Evolutionary conservation across 2,329 filamentous ascomycete species (phyloP).

Genomic region (Fusarium sp.): DNA sequence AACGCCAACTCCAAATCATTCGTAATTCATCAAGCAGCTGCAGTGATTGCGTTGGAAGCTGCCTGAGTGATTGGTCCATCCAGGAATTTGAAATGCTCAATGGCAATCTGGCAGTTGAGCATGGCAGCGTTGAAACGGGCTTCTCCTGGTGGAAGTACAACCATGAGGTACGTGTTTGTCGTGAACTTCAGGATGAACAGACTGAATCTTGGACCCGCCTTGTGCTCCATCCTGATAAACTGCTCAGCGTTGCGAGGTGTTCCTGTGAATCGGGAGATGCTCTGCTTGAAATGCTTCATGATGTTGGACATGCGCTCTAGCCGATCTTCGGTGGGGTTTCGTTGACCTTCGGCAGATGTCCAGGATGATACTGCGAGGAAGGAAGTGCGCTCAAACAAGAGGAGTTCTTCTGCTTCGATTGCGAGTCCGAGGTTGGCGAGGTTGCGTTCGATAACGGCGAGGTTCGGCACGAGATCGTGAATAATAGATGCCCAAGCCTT

Average conservation of each 20-base stretch:
- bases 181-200: slow-evolving; percentile 96
- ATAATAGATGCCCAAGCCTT: slow-evolving; percentile 99
- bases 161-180: slow-evolving; percentile 96
- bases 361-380: slow-evolving; percentile 97
- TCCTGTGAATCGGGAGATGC: slow-evolving; percentile 78
- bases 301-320: slow-evolving; percentile 97
- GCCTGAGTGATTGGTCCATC: slow-evolving; percentile 58
- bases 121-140: slow-evolving; percentile 91
- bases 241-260: slow-evolving; percentile 85
- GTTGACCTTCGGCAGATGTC: slow-evolving; percentile 77
- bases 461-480: slow-evolving; percentile 96
- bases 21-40: slow-evolving; percentile 16
- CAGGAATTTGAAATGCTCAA: slow-evolving; percentile 80
- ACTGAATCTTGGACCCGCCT: slow-evolving; percentile 82
- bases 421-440: slow-evolving; percentile 84
- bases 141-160: slow-evolving; percentile 90
- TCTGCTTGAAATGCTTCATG: slow-evolving; percentile 98
- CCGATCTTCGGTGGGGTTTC: slow-evolving; percentile 91
- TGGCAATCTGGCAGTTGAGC: slow-evolving; percentile 88
- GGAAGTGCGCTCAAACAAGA: slow-evolving; percentile 94
- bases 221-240: slow-evolving; percentile 84
- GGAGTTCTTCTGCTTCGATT: slow-evolving; percentile 92
- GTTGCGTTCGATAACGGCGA: slow-evolving; percentile 87
- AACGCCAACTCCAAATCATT: slow-evolving; percentile 40
- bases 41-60: slow-evolving; percentile 5